A percentile compares a stretch with the other conserved stretches of the same genome.
These are phyloP conservation scores for Aspergillus baeticus DNA, from an alignment of 495 filamentous ascomycete species.

Conservation along the genomic window DNA sequence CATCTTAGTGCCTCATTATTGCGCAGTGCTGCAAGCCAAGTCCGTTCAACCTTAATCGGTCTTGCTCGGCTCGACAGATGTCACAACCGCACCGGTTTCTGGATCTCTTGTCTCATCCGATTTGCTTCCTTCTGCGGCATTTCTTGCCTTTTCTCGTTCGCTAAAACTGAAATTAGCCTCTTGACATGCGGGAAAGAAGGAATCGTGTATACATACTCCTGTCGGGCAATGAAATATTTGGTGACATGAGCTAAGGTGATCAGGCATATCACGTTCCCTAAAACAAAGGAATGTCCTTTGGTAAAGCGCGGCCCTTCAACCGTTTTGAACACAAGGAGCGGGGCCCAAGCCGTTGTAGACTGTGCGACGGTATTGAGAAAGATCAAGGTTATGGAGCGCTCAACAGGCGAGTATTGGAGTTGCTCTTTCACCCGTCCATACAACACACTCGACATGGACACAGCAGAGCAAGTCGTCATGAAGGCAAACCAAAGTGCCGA, in stretches of 20 bases:
- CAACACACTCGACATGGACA: constrained; percentile 34
- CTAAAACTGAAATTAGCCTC: neutral
- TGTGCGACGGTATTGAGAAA: constrained; percentile 53
- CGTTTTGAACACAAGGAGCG: constrained; percentile 40
- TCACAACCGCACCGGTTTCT: neutral
- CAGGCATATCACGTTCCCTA: constrained; percentile 45
- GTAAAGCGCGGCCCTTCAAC: constrained; percentile 46
- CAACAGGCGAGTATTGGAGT: constrained; percentile 51
- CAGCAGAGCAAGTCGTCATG: constrained; percentile 30
- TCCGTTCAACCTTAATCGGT: neutral
- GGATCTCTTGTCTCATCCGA: constrained; percentile 4
- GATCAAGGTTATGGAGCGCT: constrained; percentile 54
- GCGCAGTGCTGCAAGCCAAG: neutral
- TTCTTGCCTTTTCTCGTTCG: constrained; percentile 6
- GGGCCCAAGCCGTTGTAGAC: constrained; percentile 41
- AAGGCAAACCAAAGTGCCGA: constrained; percentile 52
- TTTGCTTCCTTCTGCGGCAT: neutral
- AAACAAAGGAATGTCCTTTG: constrained; percentile 48
- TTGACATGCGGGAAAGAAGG: neutral
- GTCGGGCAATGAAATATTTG: constrained; percentile 8
- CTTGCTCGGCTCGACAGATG: constrained; percentile 3
- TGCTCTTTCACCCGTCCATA: constrained; percentile 51
- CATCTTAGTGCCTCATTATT: constrained; percentile 7
- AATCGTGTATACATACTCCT: neutral
- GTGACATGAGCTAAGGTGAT: constrained; percentile 24